Base-by-base conservation (phyloP, 345 rosid species). In the Camelina hispida region DNA sequence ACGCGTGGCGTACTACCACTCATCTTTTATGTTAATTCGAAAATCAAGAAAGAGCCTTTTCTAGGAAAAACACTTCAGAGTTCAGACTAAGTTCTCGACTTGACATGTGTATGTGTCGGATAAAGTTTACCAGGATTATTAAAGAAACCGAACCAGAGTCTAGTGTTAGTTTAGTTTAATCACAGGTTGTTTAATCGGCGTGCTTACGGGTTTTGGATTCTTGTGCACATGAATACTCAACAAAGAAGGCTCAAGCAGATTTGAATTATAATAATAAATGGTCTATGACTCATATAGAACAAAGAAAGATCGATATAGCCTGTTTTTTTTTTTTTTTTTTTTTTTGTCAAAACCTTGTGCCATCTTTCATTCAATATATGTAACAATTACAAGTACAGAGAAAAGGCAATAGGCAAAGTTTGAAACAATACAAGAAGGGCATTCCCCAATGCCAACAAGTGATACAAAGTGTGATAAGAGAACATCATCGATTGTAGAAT, bases 81-180 rank as follows among this genome's bases (percentile, higher is more conserved):
- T 81, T 62, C 74, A 64, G 71, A 70, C 82, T 76, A 58, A 77
- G 79, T 79, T 79, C 79, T 63, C 51, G 42, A 68, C 72, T 74
- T 84, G 82, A 81, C 82, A 78, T 78, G 72, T 85, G 85, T 69
- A 64, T 60, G 53, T 56, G 66, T 66, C 43, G 32, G 62, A 69
- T 43, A 47, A 70, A 55, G 42, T 42, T 55, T 18, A 59, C 58
- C 73, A 63, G 58, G 28, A 44, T 44, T 56, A 64, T 13, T 53
- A 68, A 75, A 63, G 47, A 28, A 43, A 18, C 35, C 44, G 30
- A 72, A n/a, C 12, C 34, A 47, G 50, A 10, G 68, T 62, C 16
- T 62, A 35, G 13, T 42, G 52, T 62, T 40, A n/a, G 15, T 47
- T 40, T 23, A 74, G 61, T 75, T 75, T 74, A 57, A 57, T 66